Conservation (phyloP, 257 asterid genomes). For the Solanum pinnatisectum region DNA sequence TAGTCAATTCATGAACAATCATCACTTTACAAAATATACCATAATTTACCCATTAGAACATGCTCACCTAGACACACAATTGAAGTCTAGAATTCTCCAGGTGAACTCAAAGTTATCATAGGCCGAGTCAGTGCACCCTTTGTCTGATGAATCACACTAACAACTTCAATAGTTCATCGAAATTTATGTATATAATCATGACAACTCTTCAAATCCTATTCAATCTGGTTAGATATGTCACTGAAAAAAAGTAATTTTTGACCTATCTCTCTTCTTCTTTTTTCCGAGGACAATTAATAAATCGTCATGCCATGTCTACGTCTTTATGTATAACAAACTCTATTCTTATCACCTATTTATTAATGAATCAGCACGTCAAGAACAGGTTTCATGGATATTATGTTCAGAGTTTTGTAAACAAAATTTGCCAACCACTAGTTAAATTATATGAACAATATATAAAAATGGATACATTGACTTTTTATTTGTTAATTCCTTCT, state of each 20-base stretch:
- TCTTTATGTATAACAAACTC: not conserved
- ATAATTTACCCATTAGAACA: no score
- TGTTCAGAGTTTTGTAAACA: not conserved
- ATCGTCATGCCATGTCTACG: not conserved
- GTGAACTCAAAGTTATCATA: not conserved
- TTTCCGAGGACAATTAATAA: not conserved
- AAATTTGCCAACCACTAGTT: not conserved
- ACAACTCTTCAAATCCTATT: not conserved
- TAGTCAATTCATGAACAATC: not conserved
- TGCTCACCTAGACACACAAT: no score
- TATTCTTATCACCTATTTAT: not conserved
- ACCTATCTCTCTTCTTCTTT: no score
- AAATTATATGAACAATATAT: not conserved
- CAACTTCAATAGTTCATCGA: no score
- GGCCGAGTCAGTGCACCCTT: accelerated
- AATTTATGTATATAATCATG: no score
- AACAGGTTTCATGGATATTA: not conserved
- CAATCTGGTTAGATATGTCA: not conserved
- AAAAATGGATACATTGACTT: not conserved
- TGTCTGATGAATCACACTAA: no score
- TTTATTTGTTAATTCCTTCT: not conserved
- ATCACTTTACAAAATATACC: not conserved
- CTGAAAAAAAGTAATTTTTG: no score
- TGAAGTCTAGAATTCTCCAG: accelerated
- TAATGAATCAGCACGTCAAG: not conserved